Evolutionary conservation across 2,329 filamentous ascomycete genomes (phyloP).

Genomic region (Claviceps maximensis): DNA sequence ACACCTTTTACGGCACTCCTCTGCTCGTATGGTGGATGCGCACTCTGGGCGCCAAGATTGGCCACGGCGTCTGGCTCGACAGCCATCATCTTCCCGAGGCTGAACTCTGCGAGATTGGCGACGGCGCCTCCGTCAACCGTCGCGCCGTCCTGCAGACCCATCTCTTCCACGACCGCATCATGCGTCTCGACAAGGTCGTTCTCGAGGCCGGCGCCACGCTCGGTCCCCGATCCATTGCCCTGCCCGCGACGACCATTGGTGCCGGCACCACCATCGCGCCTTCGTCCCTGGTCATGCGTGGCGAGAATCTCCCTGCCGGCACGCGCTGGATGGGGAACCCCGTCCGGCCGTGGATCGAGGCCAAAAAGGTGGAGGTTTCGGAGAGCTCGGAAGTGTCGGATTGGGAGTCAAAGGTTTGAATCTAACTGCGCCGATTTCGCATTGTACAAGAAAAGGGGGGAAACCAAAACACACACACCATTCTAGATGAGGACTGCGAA

Average conservation of each 20-base stretch:
- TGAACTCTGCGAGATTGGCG: slow-evolving; percentile 8
- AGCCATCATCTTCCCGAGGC: slow-evolving; percentile 12
- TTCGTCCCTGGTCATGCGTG: slow-evolving; percentile 11
- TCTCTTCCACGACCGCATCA: slow-evolving; percentile 12
- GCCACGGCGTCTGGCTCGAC: slow-evolving; percentile 12
- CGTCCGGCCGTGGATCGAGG: slow-evolving; percentile 9
- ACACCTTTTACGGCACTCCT: slow-evolving; percentile 10
- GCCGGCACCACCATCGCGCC: slow-evolving; percentile 10
- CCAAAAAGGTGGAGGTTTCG: background rate
- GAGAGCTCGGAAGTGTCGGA: slow-evolving; percentile 4
- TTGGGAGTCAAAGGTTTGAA: slow-evolving; percentile 1
- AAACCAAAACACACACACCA: too few relatives aligned
- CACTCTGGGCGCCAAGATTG: slow-evolving; percentile 10
- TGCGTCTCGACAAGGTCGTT: slow-evolving; percentile 11
- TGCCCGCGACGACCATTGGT: slow-evolving; percentile 10
- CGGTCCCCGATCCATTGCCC: slow-evolving; percentile 9
- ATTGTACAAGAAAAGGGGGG: too few relatives aligned
- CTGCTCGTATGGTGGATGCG: slow-evolving; percentile 10
- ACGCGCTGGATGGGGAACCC: slow-evolving; percentile 12
- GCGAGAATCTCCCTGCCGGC: slow-evolving; percentile 10
- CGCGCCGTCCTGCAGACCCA: slow-evolving; percentile 11
- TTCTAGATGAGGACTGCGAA: too few relatives aligned
- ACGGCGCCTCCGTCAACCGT: slow-evolving; percentile 11
- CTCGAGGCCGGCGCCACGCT: slow-evolving; percentile 10
- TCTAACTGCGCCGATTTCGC: too few relatives aligned